Conservation (phyloP, 345 rosid species). For the Lumnitzera littorea region DNA sequence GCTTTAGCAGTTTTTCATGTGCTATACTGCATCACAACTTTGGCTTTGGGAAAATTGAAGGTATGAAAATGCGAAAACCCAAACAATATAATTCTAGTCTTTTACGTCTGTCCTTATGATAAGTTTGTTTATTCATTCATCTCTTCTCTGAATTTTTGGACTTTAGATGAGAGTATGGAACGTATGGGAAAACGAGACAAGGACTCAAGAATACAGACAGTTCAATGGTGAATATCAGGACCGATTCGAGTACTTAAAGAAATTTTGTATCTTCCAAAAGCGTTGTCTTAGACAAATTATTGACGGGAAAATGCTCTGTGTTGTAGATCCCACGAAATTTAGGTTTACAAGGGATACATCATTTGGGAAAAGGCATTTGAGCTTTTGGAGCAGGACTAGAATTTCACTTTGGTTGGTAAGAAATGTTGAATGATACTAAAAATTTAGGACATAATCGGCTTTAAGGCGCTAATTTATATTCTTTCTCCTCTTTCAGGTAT, state of each 20-base stretch:
- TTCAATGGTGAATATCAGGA: slow-evolving; percentile 28
- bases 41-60: slow-evolving; percentile 64
- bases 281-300: not conserved
- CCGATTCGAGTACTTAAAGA: not conserved
- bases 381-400: slow-evolving; percentile 57
- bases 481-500: slow-evolving; percentile 38
- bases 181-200: slow-evolving; percentile 74
- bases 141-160: not conserved
- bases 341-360: slow-evolving; percentile 92
- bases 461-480: not conserved
- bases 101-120: not conserved
- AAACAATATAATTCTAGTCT: not conserved
- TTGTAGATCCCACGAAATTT: slow-evolving; percentile 91
- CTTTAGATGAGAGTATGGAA: slow-evolving; percentile 80
- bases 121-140: no score
- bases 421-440: not conserved
- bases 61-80: slow-evolving; percentile 20
- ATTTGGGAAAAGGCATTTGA: slow-evolving; percentile 80
- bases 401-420: slow-evolving; percentile 81
- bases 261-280: not conserved
- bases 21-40: slow-evolving; percentile 54
- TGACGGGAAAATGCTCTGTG: not conserved
- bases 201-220: slow-evolving; percentile 56
- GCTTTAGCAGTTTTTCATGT: slow-evolving; percentile 66
- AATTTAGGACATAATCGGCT: not conserved